Evolutionary conservation across 2,329 filamentous ascomycete species (phyloP).

Genomic region (Metarhizium anisopliae): DNA sequence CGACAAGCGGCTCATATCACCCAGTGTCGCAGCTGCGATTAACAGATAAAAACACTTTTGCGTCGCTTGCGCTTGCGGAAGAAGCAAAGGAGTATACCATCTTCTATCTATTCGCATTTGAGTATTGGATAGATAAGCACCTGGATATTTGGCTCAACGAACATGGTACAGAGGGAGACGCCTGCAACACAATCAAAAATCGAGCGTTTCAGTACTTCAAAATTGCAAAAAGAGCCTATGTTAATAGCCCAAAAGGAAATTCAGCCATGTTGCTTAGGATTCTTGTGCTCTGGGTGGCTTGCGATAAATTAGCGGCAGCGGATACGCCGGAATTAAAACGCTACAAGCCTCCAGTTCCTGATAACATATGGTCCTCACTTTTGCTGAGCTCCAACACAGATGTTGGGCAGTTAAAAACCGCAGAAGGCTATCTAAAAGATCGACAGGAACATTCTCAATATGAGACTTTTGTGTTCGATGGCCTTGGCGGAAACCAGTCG

Average conservation of each 20-base stretch:
- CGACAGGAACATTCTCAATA: not conserved
- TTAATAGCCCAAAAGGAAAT: constrained; percentile 28
- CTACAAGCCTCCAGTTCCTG: constrained; percentile 35
- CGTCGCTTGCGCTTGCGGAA: not conserved
- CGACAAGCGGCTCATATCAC: not conserved
- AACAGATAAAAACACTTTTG: not conserved
- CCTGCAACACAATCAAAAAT: constrained; percentile 21
- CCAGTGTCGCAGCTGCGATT: not conserved
- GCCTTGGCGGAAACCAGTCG: not conserved
- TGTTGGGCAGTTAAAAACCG: constrained; percentile 20
- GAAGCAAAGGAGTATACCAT: not conserved
- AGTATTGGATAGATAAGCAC: constrained; percentile 36
- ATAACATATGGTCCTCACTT: constrained; percentile 29
- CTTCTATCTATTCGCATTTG: constrained; percentile 28
- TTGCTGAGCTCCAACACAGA: constrained; percentile 33
- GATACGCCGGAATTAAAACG: constrained; percentile 31
- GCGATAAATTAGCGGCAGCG: constrained; percentile 37
- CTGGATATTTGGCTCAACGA: constrained; percentile 27
- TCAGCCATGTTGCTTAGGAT: constrained; percentile 47
- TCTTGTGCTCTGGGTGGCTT: constrained; percentile 49
- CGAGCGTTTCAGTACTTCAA: constrained; percentile 24
- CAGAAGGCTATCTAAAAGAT: constrained; percentile 15
- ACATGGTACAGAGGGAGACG: constrained; percentile 10
- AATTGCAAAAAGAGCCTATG: constrained; percentile 22
- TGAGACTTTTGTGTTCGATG: not conserved